Evolutionary conservation across 768 basidiomycete species (phyloP), one percentile per base, ranked within the genome.

Genomic region (Dioszegia hungarica): DNA sequence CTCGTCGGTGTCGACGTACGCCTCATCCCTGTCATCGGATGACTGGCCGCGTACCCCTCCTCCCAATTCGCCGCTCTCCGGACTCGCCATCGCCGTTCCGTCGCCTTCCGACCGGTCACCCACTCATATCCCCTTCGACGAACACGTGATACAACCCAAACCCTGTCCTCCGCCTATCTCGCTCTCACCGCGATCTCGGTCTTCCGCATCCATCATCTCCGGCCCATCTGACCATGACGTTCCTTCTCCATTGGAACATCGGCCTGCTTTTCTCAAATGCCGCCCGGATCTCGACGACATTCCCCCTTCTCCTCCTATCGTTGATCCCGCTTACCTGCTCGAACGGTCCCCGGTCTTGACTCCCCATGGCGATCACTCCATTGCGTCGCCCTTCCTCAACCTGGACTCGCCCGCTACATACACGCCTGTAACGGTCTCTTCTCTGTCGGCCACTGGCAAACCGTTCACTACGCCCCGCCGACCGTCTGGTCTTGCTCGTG

Each of bases 351-450:
- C 19, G 31, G 29, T 12, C 27, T 17, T 46, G 31, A 24, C 44
- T 14, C 43, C 56, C 36, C 39, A 31, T 10, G 52, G 53, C 27
- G 40, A 33, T 25, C 61, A 64, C 33, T 60, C 63, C 19, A 64
- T 67, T 38, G 64, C 67, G 2, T 64, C 63, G 1, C 65, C 67
- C 10, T 67, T 69, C 56, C 60, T 62, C 45, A 69, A 72, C 38
- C 50, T 64, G n/a, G 46, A 63, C 27, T 39, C 53, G 22, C 36
- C 41, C 19, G 54, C 31, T 15, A 46, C 47, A 12, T 24, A 29
- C 40, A 61, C 33, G 39, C 44, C 58, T 36, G 50, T 19, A 12
- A 3, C 34, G 19, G 54, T 14, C n/a, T 20, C 53, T 6, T 12
- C 62, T 51, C 10, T 31, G 36, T 31, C 57, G 54, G 10, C 41